Base-by-base conservation (phyloP, 2,329 filamentous ascomycete species). In the Colletotrichum gigasporum region DNA sequence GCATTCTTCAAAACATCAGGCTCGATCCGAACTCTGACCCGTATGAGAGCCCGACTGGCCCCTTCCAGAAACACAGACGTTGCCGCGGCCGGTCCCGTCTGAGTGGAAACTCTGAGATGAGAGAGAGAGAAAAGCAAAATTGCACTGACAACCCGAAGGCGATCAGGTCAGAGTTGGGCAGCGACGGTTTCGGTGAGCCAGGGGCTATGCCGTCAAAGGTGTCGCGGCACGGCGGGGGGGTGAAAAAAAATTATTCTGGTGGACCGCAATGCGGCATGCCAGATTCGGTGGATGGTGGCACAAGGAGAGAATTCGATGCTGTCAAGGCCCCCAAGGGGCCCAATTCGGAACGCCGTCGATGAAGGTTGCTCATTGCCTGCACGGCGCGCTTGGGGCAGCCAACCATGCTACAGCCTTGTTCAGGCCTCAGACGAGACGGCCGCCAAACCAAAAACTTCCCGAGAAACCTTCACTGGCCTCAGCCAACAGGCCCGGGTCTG, bases 141-240 rank as follows among this genome's bases (percentile, higher is more conserved):
- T 62, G 41, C 47, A 42, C 7, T 44, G 20, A 41, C 28, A 7
- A 55, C 48, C 45, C 16, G 32, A 57, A 51, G 32, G 39, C 18
- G 37, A 34, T 67, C 54, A 35, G 65, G 55, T 62, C 44, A 51
- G 18, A 9, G 51, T 67, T 56, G 62, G 65, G 65, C 65, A 67
- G 44, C 65, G 41, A 65, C 24, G 35, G 42, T 24, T 12, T 50
- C 48, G 45, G 12, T 56, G 45, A 60, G 51, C 45, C 37, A 53
- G 45, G 55, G 62, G 51, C 42, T 54, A 55, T 39, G 53, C 42
- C 39, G 24, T 22, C 42, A 34, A 32, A 37, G 45, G 48, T 28
- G n/a, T 58, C 37, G 52, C 41, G 32, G 22, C 32, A 42, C 20
- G 5, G 16, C 18, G 42, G 6, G 44, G 22, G 20, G 16, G 14